Percentiles rank a stretch among this genome's conserved stretches.
Evolutionary conservation across 257 asterid genomes (phyloP).

Genomic region (Solanum chilense): DNA sequence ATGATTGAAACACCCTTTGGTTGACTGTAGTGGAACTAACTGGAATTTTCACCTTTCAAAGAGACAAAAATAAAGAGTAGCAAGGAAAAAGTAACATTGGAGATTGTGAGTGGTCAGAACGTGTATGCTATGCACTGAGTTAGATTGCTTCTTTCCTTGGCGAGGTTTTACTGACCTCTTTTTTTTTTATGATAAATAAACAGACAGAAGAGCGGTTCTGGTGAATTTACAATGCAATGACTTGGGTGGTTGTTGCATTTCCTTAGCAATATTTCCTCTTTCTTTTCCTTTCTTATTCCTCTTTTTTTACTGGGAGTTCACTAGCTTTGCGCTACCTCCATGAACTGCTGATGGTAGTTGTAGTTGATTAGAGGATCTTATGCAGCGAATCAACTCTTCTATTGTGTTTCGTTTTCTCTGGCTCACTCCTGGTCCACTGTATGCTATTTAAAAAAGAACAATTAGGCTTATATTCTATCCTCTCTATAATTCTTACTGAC

Average conservation of each 20-base stretch:
- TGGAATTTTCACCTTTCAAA: background rate
- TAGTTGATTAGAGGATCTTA: background rate
- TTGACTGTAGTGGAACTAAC: background rate
- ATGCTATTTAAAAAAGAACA: background rate
- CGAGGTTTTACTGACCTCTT: background rate
- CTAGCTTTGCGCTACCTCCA: background rate
- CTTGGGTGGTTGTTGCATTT: background rate
- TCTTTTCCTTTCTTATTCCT: background rate
- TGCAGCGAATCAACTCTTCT: background rate
- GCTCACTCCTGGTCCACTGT: background rate
- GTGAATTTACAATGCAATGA: background rate
- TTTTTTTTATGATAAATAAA: background rate
- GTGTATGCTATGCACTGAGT: background rate
- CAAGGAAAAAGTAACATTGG: background rate
- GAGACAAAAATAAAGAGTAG: background rate
- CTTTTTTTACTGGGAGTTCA: background rate
- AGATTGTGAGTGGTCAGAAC: background rate
- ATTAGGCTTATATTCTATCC: background rate
- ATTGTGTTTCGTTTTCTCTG: background rate
- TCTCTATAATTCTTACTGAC: background rate
- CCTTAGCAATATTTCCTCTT: background rate
- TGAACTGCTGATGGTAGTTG: background rate
- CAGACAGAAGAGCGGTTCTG: background rate
- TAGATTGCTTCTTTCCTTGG: background rate
- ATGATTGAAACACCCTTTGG: background rate